Evolutionary conservation across 179 eudicot species (phyloP).

Genomic region (Carnegiea gigantea): DNA sequence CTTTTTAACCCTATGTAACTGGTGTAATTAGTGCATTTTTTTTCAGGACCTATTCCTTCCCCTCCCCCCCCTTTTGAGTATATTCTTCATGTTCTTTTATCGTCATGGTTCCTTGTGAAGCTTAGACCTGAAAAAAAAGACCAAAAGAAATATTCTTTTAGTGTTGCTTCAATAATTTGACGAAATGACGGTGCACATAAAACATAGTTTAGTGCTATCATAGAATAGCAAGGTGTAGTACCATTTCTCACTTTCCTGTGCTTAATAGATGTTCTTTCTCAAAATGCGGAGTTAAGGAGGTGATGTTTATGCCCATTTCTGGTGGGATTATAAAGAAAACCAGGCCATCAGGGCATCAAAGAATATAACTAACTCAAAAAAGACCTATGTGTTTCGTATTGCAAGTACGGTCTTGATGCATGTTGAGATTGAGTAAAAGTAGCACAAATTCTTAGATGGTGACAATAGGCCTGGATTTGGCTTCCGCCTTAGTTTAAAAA

Average conservation of each 20-base stretch:
- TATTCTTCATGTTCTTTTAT: too few relatives aligned
- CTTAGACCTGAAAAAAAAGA: neutral
- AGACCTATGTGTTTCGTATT: neutral
- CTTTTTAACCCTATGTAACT: too few relatives aligned
- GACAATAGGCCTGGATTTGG: neutral
- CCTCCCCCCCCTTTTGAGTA: too few relatives aligned
- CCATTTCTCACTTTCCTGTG: neutral
- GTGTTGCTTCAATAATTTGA: neutral
- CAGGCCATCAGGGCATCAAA: neutral
- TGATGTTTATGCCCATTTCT: neutral
- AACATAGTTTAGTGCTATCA: neutral
- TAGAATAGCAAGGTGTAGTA: neutral
- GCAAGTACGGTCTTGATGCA: neutral
- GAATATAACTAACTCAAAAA: neutral
- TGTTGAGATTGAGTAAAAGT: neutral
- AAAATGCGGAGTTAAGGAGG: neutral
- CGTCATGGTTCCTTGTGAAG: neutral
- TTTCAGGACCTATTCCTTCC: too few relatives aligned
- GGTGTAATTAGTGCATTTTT: too few relatives aligned
- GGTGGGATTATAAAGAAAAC: neutral
- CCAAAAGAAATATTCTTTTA: neutral
- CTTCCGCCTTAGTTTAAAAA: neutral
- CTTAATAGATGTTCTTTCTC: neutral
- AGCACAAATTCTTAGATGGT: neutral
- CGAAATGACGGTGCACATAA: neutral